Base-by-base conservation (phyloP, 1,284 basidiomycete genomes). In the Cystobasidium sp. region DNA sequence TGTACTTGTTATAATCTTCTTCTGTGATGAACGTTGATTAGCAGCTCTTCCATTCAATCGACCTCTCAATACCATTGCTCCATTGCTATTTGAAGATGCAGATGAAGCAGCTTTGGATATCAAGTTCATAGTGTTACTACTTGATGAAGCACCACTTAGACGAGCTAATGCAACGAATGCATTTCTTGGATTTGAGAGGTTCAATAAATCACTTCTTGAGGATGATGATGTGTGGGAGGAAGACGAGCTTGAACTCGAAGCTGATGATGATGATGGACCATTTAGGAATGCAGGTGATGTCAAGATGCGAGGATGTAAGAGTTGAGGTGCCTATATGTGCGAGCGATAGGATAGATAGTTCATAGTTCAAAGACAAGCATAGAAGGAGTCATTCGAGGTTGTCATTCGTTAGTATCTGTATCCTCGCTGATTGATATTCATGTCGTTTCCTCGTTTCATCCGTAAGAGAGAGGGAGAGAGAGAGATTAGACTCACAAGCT, bases 231-330 rank as follows among this genome's bases (percentile, higher is more conserved):
- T 14, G 10, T 1, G 8, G 20, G 18, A 24, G 22, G 44, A 18
- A n/a, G n/a, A n/a, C n/a, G n/a, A n/a, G n/a, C n/a, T n/a, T 1
- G 20, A n/a, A 14, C 49, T n/a, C 18, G 8, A 12, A 14, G 12
- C 44, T 22, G 63, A 65, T 31, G 61, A 2, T 16, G 61, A 52
- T 7, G 68, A 51, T 14, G 69, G 51, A 52, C 52, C 67, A 43
- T 59, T 59, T 20, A 73, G 39, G 46, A 73, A 73, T 14, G 63
- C 70, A 39, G 56, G 51, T 14, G 56, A 62, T 20, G 31, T 58
- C 39, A 61, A 24, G 10, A 73, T 73, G 52, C 70, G 70, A 18
- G 70, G 70, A 51, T 73, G 70, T 37, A 73, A 49, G 16, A 73
- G 63, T 53, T 73, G 70, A 41, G 70, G 70, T 16, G 70, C 70